Percentiles rank a stretch among this genome's conserved stretches.
Evolutionary conservation across 176 grass and related monocot species (phyloP).

Genomic region (Oryza coarctata): DNA sequence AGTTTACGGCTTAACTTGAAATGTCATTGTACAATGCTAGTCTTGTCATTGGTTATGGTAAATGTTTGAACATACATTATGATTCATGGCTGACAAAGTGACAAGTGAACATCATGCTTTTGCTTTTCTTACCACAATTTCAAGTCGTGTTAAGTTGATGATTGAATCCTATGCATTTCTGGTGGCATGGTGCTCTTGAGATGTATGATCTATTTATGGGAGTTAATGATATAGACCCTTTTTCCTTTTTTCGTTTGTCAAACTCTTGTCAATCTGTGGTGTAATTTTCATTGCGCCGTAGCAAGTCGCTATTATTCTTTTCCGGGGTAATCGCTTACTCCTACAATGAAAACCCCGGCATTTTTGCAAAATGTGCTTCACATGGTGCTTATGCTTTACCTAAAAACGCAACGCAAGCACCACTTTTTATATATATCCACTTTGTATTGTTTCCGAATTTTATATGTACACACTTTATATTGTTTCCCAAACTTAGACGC

Average conservation of each 20-base stretch:
- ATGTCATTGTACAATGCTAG: slow-evolving; percentile 23
- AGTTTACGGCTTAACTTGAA: background rate
- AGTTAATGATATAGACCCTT: background rate
- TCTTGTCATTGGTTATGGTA: background rate
- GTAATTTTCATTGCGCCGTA: background rate
- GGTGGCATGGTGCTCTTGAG: background rate
- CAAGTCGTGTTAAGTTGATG: background rate
- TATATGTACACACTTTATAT: background rate
- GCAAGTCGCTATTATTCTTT: background rate
- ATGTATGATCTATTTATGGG: background rate
- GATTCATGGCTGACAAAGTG: background rate
- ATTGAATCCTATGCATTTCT: slow-evolving; percentile 1
- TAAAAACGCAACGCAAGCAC: background rate
- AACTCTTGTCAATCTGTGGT: background rate
- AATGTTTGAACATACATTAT: background rate
- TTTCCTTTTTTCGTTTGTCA: background rate
- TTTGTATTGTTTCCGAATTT: background rate
- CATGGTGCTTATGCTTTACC: background rate
- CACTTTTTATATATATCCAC: background rate
- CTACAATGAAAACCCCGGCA: background rate
- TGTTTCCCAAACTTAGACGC: background rate
- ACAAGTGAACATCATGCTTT: slow-evolving; percentile 6
- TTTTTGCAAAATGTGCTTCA: background rate
- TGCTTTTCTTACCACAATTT: background rate
- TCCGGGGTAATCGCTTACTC: background rate